Conservation (phyloP, 179 eudicot genomes). For the Beta lomatogona region DNA sequence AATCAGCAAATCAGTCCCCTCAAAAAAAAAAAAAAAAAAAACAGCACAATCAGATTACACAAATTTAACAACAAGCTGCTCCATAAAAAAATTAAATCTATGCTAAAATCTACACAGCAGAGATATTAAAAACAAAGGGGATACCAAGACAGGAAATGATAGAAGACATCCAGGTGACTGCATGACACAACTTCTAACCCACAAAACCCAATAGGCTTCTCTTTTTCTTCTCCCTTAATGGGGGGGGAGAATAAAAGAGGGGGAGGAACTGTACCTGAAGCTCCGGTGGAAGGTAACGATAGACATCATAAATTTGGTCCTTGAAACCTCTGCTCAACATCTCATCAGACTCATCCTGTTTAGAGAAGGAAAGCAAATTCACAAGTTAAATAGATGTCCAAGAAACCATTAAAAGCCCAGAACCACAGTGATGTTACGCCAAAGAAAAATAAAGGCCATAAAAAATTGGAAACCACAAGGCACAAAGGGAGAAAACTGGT, state of each 20-base stretch:
- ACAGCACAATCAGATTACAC: neutral
- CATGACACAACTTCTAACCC: neutral
- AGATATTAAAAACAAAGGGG: neutral
- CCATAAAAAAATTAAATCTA: neutral
- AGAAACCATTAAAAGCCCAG: neutral
- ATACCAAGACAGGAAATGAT: neutral
- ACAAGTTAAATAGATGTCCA: neutral
- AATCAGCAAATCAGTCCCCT: neutral
- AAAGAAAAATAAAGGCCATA: neutral
- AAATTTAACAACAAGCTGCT: neutral
- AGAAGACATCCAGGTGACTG: neutral
- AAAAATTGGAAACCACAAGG: neutral
- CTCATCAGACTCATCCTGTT: slow-evolving; percentile 97
- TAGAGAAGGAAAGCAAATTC: neutral
- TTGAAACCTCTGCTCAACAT: slow-evolving; percentile 98
- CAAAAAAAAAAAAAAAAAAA: neutral
- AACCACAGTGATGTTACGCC: neutral
- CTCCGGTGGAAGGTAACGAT: slow-evolving; percentile 95
- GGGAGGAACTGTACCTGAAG: slow-evolving; percentile 58
- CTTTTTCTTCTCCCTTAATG: no score
- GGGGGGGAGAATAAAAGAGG: neutral
- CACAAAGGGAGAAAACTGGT: neutral
- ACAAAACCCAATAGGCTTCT: neutral
- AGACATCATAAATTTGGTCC: slow-evolving; percentile 97
- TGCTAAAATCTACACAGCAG: neutral